Conservation (phyloP, 257 asterid species). For the Jacaranda copaia region DNA sequence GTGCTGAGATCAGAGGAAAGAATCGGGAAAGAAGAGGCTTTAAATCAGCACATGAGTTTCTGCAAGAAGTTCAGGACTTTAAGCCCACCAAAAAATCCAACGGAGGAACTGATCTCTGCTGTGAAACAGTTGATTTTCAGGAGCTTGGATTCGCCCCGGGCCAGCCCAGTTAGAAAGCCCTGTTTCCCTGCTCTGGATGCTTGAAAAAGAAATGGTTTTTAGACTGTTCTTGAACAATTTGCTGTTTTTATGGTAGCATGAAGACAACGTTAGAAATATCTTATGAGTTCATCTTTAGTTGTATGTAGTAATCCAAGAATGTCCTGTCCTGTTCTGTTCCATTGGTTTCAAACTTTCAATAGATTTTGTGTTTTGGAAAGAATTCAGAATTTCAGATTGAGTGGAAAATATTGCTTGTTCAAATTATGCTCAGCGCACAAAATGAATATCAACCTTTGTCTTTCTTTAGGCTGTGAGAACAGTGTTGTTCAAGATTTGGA, state of each 20-base stretch:
- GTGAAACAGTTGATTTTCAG: conserved; percentile 72
- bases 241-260: background rate
- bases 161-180: conserved; percentile 53
- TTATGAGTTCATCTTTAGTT: conserved; percentile 22
- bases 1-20: conserved; percentile 50
- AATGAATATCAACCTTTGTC: too few species aligned
- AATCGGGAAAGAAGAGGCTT: conserved; percentile 72
- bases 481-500: background rate
- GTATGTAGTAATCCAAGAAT: conserved; percentile 15
- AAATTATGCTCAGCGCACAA: too few species aligned
- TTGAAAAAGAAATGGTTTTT: conserved; percentile 6
- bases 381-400: too few species aligned
- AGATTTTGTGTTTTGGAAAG: background rate
- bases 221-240: background rate
- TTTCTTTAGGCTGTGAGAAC: too few species aligned
- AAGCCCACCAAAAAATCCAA: conserved; percentile 64
- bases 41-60: conserved; percentile 75
- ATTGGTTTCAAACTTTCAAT: conserved; percentile 13
- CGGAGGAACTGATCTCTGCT: conserved; percentile 69
- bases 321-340: conserved; percentile 1
- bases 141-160: conserved; percentile 76
- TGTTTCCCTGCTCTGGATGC: conserved; percentile 48
- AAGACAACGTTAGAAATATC: background rate
- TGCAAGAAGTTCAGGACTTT: conserved; percentile 62
- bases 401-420: too few species aligned